Base-by-base conservation (phyloP, 2,329 filamentous ascomycete species). In the Sclerotinia spermophila region DNA sequence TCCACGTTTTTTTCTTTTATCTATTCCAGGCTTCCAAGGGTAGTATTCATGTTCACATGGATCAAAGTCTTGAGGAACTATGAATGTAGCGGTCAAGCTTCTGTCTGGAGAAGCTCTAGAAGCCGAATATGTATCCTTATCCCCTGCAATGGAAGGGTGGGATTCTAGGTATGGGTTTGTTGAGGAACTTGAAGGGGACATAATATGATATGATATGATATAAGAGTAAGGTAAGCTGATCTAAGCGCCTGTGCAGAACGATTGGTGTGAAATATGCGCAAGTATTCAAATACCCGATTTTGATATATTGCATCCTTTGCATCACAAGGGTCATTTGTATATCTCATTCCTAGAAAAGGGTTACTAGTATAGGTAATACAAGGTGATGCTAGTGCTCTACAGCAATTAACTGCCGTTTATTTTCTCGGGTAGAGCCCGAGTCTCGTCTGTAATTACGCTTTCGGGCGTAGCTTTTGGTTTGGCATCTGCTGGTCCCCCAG, bases 361-460 rank as follows among this genome's bases (percentile, higher is more conserved):
- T 48, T 59, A 21, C 38, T 24, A 30, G 17, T n/a, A 40, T 30
- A 51, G 30, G 58, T 56, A 35, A 53, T 53, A 38, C 66, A 59
- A 55, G 8, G 51, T 30, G 38, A 58, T 56, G 68, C 60, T 45
- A 58, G 68, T 69, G 45, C 65, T 69, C 60, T 38, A 55, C 56
- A 69, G 42, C 48, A 56, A 40, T 53, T 66, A 65, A 45, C 48
- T 69, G 38, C 38, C 48, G 68, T 44, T 67, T 35, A 53, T 21
- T 10, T 67, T 35, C 8, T 59, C 53, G 35, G 30, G 33, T 67
- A 64, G 60, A 59, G 30, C 62, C 53, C 45, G 67, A 71, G 56
- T 71, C 69, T 77, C 76, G 73, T 74, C 73, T 77, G 71, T 75
- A 59, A 53, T 75, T 75, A 68, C 74, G 69, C 45, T 71, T 74